Conservation (phyloP, 2,329 filamentous ascomycete genomes). For the Diaporthe longicolla region DNA sequence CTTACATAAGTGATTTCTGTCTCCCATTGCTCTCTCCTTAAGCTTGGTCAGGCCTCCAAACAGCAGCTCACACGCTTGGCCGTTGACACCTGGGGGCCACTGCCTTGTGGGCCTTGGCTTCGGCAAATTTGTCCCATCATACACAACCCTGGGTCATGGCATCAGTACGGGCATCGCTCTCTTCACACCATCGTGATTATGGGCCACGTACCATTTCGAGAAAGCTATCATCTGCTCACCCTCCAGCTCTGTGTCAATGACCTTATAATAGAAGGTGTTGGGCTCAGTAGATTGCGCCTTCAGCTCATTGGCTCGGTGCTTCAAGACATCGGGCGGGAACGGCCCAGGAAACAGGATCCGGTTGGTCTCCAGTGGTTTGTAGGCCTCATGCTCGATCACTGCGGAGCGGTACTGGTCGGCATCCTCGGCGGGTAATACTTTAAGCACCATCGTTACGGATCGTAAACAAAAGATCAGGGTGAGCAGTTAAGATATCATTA, state of each 20-base stretch:
- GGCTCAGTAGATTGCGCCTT: slow-evolving; percentile 44
- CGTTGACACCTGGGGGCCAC: slow-evolving; percentile 49
- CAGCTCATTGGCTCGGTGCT: slow-evolving; percentile 38
- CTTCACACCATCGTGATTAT: not conserved
- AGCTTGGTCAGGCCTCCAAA: slow-evolving; percentile 47
- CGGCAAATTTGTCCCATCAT: slow-evolving; percentile 44
- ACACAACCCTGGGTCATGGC: slow-evolving; percentile 4
- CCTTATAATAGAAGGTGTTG: slow-evolving; percentile 50
- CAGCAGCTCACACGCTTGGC: slow-evolving; percentile 51
- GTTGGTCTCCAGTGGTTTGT: slow-evolving; percentile 51
- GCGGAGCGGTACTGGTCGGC: slow-evolving; percentile 54
- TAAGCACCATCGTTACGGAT: slow-evolving; percentile 53
- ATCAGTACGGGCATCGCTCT: not conserved
- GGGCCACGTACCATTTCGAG: slow-evolving; percentile 49
- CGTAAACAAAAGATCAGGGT: not conserved
- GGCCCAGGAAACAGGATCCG: slow-evolving; percentile 50
- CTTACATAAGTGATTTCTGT: slow-evolving; percentile 50
- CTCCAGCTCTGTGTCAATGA: slow-evolving; percentile 52
- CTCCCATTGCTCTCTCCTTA: slow-evolving; percentile 45
- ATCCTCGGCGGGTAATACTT: slow-evolving; percentile 52
- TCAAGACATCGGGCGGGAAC: slow-evolving; percentile 35
- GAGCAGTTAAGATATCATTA: not conserved
- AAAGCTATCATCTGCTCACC: slow-evolving; percentile 51
- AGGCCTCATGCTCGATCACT: slow-evolving; percentile 56
- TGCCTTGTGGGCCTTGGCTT: slow-evolving; percentile 41